Evolutionary conservation across 768 basidiomycete genomes (phyloP).

Genomic region (Butyriboletus loyo): DNA sequence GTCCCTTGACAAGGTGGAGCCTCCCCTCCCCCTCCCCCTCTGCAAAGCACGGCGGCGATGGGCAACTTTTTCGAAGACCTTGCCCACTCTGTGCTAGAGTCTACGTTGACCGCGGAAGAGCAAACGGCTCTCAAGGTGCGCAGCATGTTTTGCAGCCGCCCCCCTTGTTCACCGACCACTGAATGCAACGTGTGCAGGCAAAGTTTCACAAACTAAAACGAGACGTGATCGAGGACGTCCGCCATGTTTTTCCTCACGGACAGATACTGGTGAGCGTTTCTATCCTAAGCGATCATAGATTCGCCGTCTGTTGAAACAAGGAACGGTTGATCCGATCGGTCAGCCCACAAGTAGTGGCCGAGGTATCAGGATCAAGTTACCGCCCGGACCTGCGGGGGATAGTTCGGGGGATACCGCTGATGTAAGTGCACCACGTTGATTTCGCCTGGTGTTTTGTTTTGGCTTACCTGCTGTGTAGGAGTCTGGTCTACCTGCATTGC

Average conservation of each 20-base stretch:
- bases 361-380: slow-evolving; percentile 22
- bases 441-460: neutral
- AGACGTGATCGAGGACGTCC: slow-evolving; percentile 29
- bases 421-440: neutral
- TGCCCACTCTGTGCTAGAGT: slow-evolving; percentile 18
- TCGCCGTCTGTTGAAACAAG: neutral
- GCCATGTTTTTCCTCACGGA: slow-evolving; percentile 26
- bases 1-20: neutral
- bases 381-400: slow-evolving; percentile 13
- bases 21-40: too few species aligned
- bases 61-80: slow-evolving; percentile 32
- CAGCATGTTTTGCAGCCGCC: neutral
- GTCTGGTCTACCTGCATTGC: slow-evolving; percentile 11
- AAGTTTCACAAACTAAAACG: slow-evolving; percentile 30
- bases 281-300: too few species aligned
- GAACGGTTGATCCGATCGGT: too few species aligned
- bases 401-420: neutral
- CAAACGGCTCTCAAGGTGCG: slow-evolving; percentile 25
- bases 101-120: slow-evolving; percentile 21
- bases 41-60: slow-evolving; percentile 8
- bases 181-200: slow-evolving; percentile 8
- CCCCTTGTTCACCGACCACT: neutral
- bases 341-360: slow-evolving; percentile 25
- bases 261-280: slow-evolving; percentile 24
- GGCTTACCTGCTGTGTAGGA: slow-evolving; percentile 11